Percentiles rank a stretch among this genome's conserved stretches.
Evolutionary conservation across 2,329 filamentous ascomycete species (phyloP).

Genomic region (Chaetomium olivaceum): DNA sequence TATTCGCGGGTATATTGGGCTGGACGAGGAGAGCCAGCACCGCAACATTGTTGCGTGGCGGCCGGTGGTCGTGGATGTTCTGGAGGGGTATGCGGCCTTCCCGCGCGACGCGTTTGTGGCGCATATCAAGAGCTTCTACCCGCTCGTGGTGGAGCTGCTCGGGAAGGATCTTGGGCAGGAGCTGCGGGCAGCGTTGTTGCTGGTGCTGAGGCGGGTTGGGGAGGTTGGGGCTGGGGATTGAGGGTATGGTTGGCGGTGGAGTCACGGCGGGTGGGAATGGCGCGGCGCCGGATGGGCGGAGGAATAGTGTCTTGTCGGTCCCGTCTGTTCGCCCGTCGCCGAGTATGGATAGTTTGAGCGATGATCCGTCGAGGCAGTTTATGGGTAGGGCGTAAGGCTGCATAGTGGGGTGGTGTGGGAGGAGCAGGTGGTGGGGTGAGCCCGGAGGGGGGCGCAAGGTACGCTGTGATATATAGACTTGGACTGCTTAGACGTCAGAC

Average conservation of each 20-base stretch:
- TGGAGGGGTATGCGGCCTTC: slow-evolving; percentile 89
- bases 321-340: slow-evolving; percentile 18
- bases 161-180: slow-evolving; percentile 79
- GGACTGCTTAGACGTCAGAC: slow-evolving; percentile 1
- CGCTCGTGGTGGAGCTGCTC: slow-evolving; percentile 78
- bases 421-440: neutral
- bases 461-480: slow-evolving; percentile 9
- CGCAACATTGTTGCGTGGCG: slow-evolving; percentile 96
- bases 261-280: neutral
- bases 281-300: slow-evolving; percentile 11
- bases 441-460: neutral
- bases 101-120: slow-evolving; percentile 75
- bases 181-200: slow-evolving; percentile 74
- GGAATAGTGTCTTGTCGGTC: slow-evolving; percentile 25
- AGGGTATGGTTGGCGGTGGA: slow-evolving; percentile 43
- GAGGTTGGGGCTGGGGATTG: slow-evolving; percentile 67
- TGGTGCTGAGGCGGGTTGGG: slow-evolving; percentile 77
- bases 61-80: slow-evolving; percentile 92
- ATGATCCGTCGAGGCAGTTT: slow-evolving; percentile 32
- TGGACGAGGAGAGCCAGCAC: slow-evolving; percentile 96
- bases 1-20: slow-evolving; percentile 75
- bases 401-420: slow-evolving; percentile 24
- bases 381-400: slow-evolving; percentile 27
- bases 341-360: slow-evolving; percentile 29
- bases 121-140: slow-evolving; percentile 82